Evolutionary conservation across 331 rosid genomes (phyloP).

Genomic region (Spiraea crenata): DNA sequence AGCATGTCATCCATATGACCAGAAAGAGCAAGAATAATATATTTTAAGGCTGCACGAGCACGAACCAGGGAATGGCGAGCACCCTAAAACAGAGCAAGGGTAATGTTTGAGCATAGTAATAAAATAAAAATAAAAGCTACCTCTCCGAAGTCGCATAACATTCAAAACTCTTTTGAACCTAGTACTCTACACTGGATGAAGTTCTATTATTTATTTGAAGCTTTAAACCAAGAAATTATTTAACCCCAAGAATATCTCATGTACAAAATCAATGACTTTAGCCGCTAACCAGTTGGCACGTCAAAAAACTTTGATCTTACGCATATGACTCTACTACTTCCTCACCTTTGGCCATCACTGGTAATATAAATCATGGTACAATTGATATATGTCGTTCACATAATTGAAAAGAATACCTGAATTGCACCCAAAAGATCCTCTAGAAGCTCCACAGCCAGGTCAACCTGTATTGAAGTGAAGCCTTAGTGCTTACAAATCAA

Average conservation of each 20-base stretch:
- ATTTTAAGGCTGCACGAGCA: conserved; percentile 86
- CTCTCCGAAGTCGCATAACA: conserved; percentile 8
- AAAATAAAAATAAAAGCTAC: conserved; percentile 5
- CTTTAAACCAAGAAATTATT: background rate
- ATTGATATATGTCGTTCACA: background rate
- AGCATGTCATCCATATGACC: conserved; percentile 88
- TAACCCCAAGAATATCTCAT: background rate
- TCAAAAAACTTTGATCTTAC: background rate
- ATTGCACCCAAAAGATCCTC: conserved; percentile 91
- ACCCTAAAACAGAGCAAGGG: conserved; percentile 41
- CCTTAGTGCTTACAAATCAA: conserved; percentile 23
- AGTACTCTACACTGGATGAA: background rate
- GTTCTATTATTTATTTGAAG: background rate
- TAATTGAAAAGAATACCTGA: conserved; percentile 50
- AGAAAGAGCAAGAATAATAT: conserved; percentile 80
- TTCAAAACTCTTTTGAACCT: background rate
- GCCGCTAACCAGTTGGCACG: background rate
- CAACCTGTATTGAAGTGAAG: conserved; percentile 55
- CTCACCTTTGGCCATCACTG: conserved; percentile 12
- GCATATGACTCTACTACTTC: conserved; percentile 3
- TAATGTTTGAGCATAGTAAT: conserved; percentile 7
- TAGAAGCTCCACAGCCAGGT: conserved; percentile 84
- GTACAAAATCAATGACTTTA: conserved; percentile 2
- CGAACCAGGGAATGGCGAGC: conserved; percentile 52
- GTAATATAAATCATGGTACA: conserved; percentile 7